phyloP scores from a whole-genome alignment of 768 basidiomycete genomes.

The Podaxis mareebaensis region DNA sequence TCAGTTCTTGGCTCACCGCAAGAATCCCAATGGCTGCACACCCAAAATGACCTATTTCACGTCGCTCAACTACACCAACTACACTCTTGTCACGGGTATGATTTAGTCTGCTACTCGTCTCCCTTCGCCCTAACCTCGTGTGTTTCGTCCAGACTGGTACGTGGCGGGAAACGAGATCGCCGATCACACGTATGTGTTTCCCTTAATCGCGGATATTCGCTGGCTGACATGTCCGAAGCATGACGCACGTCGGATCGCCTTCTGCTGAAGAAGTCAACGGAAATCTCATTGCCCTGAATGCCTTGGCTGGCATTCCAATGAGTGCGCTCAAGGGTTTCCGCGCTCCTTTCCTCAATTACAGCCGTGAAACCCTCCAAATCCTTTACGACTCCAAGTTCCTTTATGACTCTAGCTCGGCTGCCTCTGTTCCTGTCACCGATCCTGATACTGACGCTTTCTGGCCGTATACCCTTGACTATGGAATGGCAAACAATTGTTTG shows the following conservation, averaged over 20 bases:
- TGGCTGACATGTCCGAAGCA: constrained; percentile 38
- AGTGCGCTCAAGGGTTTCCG: constrained; percentile 69
- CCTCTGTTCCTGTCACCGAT: constrained; percentile 67
- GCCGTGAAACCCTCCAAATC: constrained; percentile 57
- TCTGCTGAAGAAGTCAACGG: constrained; percentile 70
- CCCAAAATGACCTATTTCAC: constrained; percentile 78
- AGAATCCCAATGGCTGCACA: constrained; percentile 76
- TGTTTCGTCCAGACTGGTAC: constrained; percentile 57
- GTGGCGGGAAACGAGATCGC: constrained; percentile 85
- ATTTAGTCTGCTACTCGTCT: neutral
- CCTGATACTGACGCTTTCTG: constrained; percentile 73
- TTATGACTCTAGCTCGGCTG: constrained; percentile 67
- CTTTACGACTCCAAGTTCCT: constrained; percentile 60
- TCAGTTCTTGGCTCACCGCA: constrained; percentile 71
- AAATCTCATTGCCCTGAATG: constrained; percentile 76
- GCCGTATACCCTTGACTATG: constrained; percentile 82
- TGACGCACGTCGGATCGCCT: constrained; percentile 75
- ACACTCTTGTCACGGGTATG: constrained; percentile 63
- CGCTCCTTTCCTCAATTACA: constrained; percentile 73
- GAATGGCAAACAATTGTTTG: constrained; percentile 78
- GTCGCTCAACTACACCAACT: constrained; percentile 73
- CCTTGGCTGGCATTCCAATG: constrained; percentile 76
- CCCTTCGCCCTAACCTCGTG: neutral
- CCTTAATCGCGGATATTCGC: constrained; percentile 9
- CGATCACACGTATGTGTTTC: constrained; percentile 62